Evolutionary conservation across 2,329 filamentous ascomycete genomes (phyloP).

Genomic region (Dothideomycetes sp.): DNA sequence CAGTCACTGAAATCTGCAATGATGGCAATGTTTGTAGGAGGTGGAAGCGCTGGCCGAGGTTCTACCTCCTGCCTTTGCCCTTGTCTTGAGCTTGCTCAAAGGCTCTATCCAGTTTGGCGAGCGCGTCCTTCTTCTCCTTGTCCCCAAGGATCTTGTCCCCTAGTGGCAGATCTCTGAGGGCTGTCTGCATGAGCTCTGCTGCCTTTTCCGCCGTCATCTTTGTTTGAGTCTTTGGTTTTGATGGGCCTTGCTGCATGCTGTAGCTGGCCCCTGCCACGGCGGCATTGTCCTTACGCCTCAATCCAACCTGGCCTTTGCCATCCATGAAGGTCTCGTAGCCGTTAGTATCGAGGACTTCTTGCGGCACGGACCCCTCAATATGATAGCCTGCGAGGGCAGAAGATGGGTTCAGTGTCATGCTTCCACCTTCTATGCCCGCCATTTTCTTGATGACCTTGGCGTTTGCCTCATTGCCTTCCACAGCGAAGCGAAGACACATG

Average conservation of each 20-base stretch:
- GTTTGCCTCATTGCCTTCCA: conserved; percentile 60
- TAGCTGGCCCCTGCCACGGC: conserved; percentile 8
- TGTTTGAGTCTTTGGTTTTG: conserved; percentile 12
- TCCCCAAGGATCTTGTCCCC: conserved; percentile 26
- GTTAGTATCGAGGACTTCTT: conserved; percentile 37
- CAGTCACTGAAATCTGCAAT: too few species aligned
- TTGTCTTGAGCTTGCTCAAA: conserved; percentile 1
- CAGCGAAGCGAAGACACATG: conserved; percentile 67
- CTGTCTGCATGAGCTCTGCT: conserved; percentile 36
- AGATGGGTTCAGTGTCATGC: conserved; percentile 5
- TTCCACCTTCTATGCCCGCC: conserved; percentile 13
- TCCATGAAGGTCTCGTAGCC: conserved; percentile 42
- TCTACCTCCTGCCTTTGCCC: neutral
- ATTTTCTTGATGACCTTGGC: conserved; percentile 60
- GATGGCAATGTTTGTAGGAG: too few species aligned
- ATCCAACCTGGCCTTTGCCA: conserved; percentile 34
- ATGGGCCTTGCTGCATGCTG: neutral
- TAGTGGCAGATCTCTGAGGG: conserved; percentile 32
- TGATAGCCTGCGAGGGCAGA: neutral
- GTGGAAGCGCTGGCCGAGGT: too few species aligned
- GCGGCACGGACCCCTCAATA: conserved; percentile 24
- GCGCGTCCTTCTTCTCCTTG: conserved; percentile 30
- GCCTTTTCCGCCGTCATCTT: conserved; percentile 28
- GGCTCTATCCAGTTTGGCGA: conserved; percentile 33
- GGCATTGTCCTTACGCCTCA: conserved; percentile 29